Conservation (phyloP, 331 rosid species). For the Quercus lobata region DNA sequence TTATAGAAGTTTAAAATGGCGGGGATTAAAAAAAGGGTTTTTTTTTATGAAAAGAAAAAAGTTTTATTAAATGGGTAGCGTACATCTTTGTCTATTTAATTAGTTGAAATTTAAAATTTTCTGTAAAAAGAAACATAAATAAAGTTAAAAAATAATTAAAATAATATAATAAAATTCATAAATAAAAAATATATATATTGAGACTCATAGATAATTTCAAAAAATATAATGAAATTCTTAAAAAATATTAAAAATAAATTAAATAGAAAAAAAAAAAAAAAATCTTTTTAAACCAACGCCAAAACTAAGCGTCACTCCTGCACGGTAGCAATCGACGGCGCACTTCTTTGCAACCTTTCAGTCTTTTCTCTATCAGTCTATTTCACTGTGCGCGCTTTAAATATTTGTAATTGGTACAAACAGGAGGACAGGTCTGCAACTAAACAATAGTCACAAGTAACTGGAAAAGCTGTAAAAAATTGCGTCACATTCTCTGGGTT, state of each 20-base stretch:
- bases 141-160: rapidly evolving
- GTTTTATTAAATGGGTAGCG: no score
- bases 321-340: no score
- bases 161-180: rapidly evolving
- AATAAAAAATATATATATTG: no score
- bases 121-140: rapidly evolving
- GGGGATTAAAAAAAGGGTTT: no score
- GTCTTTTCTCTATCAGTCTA: no score
- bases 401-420: neutral
- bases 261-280: no score
- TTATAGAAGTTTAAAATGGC: no score
- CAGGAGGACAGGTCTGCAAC: neutral
- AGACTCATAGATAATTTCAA: rapidly evolving
- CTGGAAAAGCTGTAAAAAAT: neutral
- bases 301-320: no score
- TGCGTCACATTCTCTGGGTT: slow-evolving; percentile 13
- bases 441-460: neutral
- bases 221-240: rapidly evolving
- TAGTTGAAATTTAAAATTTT: rapidly evolving
- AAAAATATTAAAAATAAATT: no score
- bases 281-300: rapidly evolving
- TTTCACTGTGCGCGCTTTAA: no score
- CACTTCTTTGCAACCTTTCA: no score
- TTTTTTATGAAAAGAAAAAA: no score
- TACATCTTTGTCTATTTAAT: rapidly evolving